These are phyloP conservation scores for Pichia sp. DNA, from an alignment of 1,139 yeast species.

Conservation along the genomic window DNA sequence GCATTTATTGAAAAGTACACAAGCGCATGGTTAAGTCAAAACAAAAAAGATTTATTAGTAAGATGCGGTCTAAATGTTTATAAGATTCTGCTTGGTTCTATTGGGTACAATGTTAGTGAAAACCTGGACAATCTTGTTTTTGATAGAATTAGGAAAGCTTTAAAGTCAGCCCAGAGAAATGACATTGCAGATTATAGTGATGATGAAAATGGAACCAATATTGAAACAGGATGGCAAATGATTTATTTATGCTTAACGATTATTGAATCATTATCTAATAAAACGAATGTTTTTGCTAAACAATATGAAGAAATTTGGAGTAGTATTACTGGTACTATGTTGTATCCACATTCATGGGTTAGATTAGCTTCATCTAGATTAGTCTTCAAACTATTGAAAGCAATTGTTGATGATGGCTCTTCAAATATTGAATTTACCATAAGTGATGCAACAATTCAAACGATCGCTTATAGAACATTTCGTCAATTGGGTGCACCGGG, in stretches of 20 bases:
- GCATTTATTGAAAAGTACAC: constrained; percentile 52
- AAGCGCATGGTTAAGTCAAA: constrained; percentile 61
- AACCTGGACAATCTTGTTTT: constrained; percentile 32
- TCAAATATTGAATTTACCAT: constrained; percentile 14
- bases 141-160: constrained; percentile 18
- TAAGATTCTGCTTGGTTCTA: constrained; percentile 51
- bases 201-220: background rate
- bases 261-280: constrained; percentile 37
- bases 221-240: constrained; percentile 60
- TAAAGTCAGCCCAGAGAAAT: constrained; percentile 32
- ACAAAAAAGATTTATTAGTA: constrained; percentile 46
- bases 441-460: constrained; percentile 46
- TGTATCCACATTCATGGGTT: constrained; percentile 92
- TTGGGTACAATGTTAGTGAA: constrained; percentile 39
- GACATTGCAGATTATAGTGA: constrained; percentile 18
- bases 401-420: constrained; percentile 28
- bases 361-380: constrained; percentile 66
- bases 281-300: constrained; percentile 29
- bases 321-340: constrained; percentile 46
- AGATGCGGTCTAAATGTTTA: constrained; percentile 77
- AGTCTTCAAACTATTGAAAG: constrained; percentile 44
- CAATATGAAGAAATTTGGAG: constrained; percentile 43
- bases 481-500: constrained; percentile 81
- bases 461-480: constrained; percentile 58
- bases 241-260: constrained; percentile 62